phyloP scores from a whole-genome alignment of 116 monocot species.

The Phalaenopsis hybrid region DNA sequence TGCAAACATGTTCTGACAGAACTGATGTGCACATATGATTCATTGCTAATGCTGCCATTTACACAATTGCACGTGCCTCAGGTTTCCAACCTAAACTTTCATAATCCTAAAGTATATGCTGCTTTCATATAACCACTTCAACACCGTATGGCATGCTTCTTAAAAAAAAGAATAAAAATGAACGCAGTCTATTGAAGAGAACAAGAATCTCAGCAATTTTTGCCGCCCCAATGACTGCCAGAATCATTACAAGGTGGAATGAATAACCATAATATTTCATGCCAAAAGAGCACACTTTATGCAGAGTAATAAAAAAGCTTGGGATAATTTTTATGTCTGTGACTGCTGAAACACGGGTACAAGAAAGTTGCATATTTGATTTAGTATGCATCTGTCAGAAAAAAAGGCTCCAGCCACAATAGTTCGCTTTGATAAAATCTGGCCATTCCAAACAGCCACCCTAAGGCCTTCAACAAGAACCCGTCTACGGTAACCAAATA shows the following conservation, averaged over 20 bases:
- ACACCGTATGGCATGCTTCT: neutral
- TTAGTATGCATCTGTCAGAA: neutral
- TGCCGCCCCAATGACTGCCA: neutral
- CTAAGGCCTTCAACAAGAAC: neutral
- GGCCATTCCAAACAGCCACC: too few species aligned
- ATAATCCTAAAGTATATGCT: neutral
- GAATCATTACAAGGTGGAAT: neutral
- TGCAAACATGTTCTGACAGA: neutral
- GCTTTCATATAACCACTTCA: neutral
- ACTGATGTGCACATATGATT: neutral
- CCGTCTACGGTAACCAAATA: neutral
- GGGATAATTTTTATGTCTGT: neutral
- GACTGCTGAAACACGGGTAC: neutral
- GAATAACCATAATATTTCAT: neutral
- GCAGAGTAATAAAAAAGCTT: neutral
- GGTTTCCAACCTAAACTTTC: neutral
- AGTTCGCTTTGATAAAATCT: too few species aligned
- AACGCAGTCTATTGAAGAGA: neutral
- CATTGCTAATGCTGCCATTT: neutral
- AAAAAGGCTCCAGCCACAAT: too few species aligned
- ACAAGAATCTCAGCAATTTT: neutral
- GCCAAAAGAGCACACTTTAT: neutral
- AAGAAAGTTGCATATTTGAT: neutral
- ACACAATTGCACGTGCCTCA: neutral
- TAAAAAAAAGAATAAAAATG: neutral